These are phyloP conservation scores for Grosmannia clavigera DNA, from an alignment of 2,329 filamentous ascomycete genomes.

Conservation along the genomic window DNA sequence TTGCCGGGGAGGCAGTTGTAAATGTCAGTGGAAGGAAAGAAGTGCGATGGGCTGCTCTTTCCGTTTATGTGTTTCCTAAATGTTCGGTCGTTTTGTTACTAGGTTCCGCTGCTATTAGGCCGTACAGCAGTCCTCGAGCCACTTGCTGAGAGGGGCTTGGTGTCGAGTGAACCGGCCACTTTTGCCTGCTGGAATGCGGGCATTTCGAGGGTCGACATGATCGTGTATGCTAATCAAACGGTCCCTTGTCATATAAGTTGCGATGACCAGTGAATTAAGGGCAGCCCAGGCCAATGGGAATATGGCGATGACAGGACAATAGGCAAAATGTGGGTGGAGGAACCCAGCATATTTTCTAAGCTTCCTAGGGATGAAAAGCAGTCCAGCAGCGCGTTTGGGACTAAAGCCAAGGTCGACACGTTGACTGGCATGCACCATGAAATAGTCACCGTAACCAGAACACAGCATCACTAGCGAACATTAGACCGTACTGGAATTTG, in stretches of 20 bases:
- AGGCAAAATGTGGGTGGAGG: background rate
- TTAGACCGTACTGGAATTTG: background rate
- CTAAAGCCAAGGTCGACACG: background rate
- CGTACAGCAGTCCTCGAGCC: background rate
- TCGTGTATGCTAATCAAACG: background rate
- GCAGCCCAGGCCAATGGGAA: background rate
- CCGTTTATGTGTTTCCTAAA: conserved; percentile 1
- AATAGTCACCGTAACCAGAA: background rate
- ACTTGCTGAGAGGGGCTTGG: background rate
- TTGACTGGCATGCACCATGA: background rate
- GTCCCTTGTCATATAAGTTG: background rate
- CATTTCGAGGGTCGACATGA: background rate
- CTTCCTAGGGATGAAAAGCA: background rate
- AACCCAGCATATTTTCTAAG: background rate
- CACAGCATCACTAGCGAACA: too few species aligned
- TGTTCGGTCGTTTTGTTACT: background rate
- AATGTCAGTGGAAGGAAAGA: background rate
- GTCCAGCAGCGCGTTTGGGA: background rate
- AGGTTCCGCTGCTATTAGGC: background rate
- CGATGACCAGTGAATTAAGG: background rate
- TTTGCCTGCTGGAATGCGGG: background rate
- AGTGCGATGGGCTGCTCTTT: background rate
- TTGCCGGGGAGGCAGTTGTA: conserved; percentile 2
- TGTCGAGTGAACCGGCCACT: background rate
- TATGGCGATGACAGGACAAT: background rate